Evolutionary conservation across 495 filamentous ascomycete species (phyloP).

Genomic region (Staphylotrichum longicolle): DNA sequence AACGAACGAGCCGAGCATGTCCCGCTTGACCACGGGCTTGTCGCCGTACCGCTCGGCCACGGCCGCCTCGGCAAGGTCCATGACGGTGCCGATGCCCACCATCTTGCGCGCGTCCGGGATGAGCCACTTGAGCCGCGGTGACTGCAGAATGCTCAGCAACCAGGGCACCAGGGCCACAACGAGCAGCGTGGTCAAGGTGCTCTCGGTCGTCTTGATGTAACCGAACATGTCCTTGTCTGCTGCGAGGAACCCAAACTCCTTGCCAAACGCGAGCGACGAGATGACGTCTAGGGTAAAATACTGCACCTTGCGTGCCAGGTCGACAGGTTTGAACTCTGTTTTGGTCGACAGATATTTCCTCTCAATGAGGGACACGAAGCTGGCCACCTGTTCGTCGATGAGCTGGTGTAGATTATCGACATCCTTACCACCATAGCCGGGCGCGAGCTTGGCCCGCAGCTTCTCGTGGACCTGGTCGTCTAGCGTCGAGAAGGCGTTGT

Average conservation of each 20-base stretch:
- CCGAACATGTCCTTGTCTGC: conserved; percentile 45
- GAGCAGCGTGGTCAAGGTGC: too few relatives aligned
- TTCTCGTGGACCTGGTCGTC: neutral
- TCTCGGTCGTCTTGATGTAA: too few relatives aligned
- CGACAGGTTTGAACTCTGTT: conserved; percentile 25
- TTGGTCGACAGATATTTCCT: neutral
- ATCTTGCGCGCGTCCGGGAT: neutral
- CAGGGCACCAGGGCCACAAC: neutral
- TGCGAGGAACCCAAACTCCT: conserved; percentile 49
- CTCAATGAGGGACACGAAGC: neutral
- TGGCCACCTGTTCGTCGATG: neutral
- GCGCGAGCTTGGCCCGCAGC: neutral
- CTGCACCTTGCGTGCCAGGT: conserved; percentile 42
- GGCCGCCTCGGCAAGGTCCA: too few relatives aligned
- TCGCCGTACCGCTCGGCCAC: too few relatives aligned
- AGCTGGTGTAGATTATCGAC: too few relatives aligned
- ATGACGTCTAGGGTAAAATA: conserved; percentile 55
- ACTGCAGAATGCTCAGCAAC: neutral
- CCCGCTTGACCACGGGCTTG: conserved; percentile 14
- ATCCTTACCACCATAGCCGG: neutral
- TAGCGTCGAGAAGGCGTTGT: neutral
- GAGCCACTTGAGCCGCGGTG: too few relatives aligned
- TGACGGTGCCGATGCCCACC: neutral
- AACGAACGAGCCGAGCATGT: conserved; percentile 49
- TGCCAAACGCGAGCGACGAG: conserved; percentile 49